Conservation (phyloP, 75 land plant genomes). For the Azolla pinnata region DNA sequence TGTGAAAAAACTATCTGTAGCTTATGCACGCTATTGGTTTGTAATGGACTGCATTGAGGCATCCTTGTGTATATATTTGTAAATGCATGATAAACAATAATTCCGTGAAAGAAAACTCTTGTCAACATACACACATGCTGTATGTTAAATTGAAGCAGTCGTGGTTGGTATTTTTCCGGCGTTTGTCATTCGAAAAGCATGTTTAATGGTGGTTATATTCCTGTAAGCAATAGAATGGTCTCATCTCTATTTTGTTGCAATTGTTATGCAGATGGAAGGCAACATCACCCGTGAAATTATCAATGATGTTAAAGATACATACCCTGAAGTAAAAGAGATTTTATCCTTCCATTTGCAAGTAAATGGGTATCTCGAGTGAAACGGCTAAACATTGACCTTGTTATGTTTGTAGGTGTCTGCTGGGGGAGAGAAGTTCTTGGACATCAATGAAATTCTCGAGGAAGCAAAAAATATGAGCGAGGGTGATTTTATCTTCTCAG, state of each 20-base stretch:
- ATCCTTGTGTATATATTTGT: too few relatives aligned
- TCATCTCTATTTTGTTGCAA: not conserved
- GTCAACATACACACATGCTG: too few relatives aligned
- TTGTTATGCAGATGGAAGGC: constrained; percentile 19
- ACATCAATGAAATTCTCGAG: constrained; percentile 13
- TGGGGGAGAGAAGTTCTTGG: constrained; percentile 17
- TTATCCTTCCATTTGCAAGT: not conserved
- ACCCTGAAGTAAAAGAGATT: constrained; percentile 4
- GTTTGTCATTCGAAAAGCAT: too few relatives aligned
- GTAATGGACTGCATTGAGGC: too few relatives aligned
- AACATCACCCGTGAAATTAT: constrained; percentile 23
- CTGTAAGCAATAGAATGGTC: too few relatives aligned
- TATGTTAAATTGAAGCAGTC: too few relatives aligned
- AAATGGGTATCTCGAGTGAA: not conserved
- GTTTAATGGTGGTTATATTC: too few relatives aligned
- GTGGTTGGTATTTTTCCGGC: too few relatives aligned
- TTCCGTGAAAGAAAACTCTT: too few relatives aligned
- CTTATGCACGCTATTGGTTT: too few relatives aligned
- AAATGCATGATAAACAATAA: too few relatives aligned
- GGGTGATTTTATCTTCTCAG: constrained; percentile 12
- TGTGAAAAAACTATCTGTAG: too few relatives aligned
- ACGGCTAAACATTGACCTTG: constrained; percentile 6
- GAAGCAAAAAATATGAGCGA: constrained; percentile 13
- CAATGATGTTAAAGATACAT: constrained; percentile 12
- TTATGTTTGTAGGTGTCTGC: not conserved